phyloP scores from a whole-genome alignment of 139 green algal species.

The Tetraselmis chui region DNA sequence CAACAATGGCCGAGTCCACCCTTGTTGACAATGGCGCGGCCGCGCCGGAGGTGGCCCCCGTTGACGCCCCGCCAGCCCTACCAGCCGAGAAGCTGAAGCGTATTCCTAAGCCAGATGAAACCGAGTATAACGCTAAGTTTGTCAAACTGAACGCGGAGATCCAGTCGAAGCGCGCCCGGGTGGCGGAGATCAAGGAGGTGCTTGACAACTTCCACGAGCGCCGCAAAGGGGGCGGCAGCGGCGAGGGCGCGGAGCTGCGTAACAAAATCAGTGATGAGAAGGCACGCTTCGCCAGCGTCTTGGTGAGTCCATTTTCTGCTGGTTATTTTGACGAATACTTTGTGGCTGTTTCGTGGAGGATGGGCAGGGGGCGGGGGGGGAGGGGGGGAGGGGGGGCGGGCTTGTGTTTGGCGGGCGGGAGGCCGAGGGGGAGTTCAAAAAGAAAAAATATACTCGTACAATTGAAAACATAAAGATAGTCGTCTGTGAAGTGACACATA shows the following conservation, averaged over 20 bases:
- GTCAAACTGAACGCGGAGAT: slow-evolving; percentile 24
- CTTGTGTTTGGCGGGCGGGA: too few species aligned
- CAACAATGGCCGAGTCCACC: background rate
- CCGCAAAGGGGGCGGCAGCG: background rate
- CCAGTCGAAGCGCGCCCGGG: slow-evolving; percentile 13
- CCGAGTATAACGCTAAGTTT: slow-evolving; percentile 19
- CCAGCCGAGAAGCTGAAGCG: background rate
- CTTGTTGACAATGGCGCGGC: background rate
- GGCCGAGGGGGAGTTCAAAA: too few species aligned
- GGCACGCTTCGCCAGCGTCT: slow-evolving; percentile 10
- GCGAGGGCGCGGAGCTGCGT: background rate
- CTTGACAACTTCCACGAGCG: slow-evolving; percentile 17
- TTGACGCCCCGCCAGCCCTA: background rate
- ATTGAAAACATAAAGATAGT: too few species aligned
- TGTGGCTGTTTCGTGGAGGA: too few species aligned
- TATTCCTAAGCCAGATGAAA: slow-evolving; percentile 21
- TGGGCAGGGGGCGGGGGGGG: too few species aligned
- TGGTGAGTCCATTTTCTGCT: background rate
- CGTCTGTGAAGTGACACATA: too few species aligned
- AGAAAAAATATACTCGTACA: too few species aligned
- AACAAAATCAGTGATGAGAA: slow-evolving; percentile 8
- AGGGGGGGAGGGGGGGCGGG: too few species aligned
- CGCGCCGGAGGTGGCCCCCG: too few species aligned
- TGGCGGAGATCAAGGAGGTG: slow-evolving; percentile 25
- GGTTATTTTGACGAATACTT: too few species aligned